phyloP scores from a whole-genome alignment of 2,329 filamentous ascomycete species.

The Fusarium sp. region DNA sequence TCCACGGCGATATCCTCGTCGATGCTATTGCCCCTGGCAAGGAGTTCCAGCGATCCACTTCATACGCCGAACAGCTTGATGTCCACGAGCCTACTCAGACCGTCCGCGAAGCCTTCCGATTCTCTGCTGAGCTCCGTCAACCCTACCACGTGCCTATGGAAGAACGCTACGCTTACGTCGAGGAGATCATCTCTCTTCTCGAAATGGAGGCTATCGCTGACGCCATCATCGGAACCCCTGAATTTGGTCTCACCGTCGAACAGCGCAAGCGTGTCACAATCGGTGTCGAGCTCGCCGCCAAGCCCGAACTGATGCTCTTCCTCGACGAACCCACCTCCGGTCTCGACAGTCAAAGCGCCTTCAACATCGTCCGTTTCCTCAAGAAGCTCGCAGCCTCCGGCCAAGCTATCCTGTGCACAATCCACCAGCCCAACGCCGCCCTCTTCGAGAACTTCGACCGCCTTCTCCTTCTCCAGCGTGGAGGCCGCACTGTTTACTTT shows the following conservation, averaged over 20 bases:
- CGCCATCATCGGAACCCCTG: slow-evolving; percentile 66
- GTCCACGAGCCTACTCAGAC: slow-evolving; percentile 71
- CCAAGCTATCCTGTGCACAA: slow-evolving; percentile 90
- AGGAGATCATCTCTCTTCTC: slow-evolving; percentile 68
- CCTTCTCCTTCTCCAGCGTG: slow-evolving; percentile 79
- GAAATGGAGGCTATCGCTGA: slow-evolving; percentile 70
- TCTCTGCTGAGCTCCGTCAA: slow-evolving; percentile 71
- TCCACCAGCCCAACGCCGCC: slow-evolving; percentile 88
- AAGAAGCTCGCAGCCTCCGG: slow-evolving; percentile 81
- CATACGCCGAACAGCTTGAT: slow-evolving; percentile 72
- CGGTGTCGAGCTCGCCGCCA: slow-evolving; percentile 88
- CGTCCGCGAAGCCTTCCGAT: slow-evolving; percentile 71
- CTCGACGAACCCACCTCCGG: slow-evolving; percentile 83
- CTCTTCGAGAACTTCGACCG: slow-evolving; percentile 91
- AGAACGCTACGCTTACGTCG: slow-evolving; percentile 70
- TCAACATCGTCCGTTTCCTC: slow-evolving; percentile 82
- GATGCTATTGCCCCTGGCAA: slow-evolving; percentile 67
- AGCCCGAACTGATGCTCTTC: slow-evolving; percentile 80
- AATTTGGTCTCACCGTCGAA: slow-evolving; percentile 77
- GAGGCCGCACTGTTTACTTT: slow-evolving; percentile 86
- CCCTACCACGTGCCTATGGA: slow-evolving; percentile 62
- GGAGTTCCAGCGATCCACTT: slow-evolving; percentile 70
- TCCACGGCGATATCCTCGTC: slow-evolving; percentile 66
- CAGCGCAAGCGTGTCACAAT: slow-evolving; percentile 85
- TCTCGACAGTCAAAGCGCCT: slow-evolving; percentile 71